Evolutionary conservation across 2,329 filamentous ascomycete species (phyloP), one percentile per base, ranked within the genome.

Genomic region (Magnaporthales sp.): DNA sequence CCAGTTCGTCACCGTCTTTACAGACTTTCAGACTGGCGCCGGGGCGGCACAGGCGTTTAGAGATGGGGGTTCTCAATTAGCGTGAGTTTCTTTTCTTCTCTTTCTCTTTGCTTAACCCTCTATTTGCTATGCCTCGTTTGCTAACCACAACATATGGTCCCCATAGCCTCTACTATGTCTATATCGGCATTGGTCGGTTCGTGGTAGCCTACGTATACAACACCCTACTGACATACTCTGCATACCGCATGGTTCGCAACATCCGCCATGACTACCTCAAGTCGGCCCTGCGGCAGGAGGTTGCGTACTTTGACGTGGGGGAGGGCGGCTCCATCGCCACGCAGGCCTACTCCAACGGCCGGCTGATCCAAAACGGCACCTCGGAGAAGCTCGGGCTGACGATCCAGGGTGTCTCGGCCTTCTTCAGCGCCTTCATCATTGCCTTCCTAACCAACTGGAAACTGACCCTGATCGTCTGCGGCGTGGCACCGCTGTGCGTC

Each of bases 171-270:
- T n/a, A 5, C 72, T 86, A 87, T 70, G 77, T 87, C 29, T 87
- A 86, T 68, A 76, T 88, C 13, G 86, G 86, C 70, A 76, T 86
- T 63, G 84, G 74, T 0, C 81, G 83, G 61, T 83, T 87, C 68
- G 71, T 75, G 24, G 73, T 84, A n/a, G 77, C 81, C 15, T 87
- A 86, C 68, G 71, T 79, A 22, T 79, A 80, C 72, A 78, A 78
- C 62, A 72, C 75, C 2, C 74, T 77, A 62, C 72, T 84, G 24
- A 84, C 81, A 2, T 80, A 84, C 54, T 77, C 81, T 4, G 82
- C 83, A 2, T 81, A 81, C 65, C 77, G 82, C 10, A 82, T 83
- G 3, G 83, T 83, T 2, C 80, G 81, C 67, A 80, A 77, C 31
- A 75, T 80, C 38, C 77, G 85, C 10, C 77, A 80, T 62, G 77